These are phyloP conservation scores for Flaveria floridana DNA, from an alignment of 140 eudicot genomes.

Conservation along the genomic window DNA sequence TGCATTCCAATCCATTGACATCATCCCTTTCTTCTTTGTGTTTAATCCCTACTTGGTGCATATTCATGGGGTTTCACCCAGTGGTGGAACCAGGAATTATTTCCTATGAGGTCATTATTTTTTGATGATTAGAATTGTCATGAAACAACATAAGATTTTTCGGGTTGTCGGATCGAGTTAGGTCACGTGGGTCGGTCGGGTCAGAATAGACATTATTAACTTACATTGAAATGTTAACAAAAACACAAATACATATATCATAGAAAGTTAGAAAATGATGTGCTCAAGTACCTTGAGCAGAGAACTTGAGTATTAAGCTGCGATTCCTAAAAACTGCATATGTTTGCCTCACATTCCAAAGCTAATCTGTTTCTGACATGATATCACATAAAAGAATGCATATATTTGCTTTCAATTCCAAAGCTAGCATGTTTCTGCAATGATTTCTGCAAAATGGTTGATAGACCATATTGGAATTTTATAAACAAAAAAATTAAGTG, in stretches of 20 bases:
- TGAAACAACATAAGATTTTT: too few species aligned
- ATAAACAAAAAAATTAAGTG: neutral
- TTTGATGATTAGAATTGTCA: too few species aligned
- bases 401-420: conserved; percentile 11
- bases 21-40: too few species aligned
- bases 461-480: neutral
- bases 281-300: conserved; percentile 53
- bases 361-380: conserved; percentile 2
- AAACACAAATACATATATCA: neutral
- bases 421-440: conserved; percentile 23
- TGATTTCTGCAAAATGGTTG: neutral
- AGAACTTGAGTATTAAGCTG: conserved; percentile 57
- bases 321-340: conserved; percentile 64
- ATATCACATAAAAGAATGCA: conserved; percentile 44
- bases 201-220: too few species aligned
- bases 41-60: too few species aligned
- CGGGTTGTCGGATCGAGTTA: too few species aligned
- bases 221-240: too few species aligned
- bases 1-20: too few species aligned
- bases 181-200: too few species aligned
- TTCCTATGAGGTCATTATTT: too few species aligned
- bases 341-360: neutral
- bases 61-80: too few species aligned
- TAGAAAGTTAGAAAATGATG: neutral
- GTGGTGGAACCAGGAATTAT: too few species aligned